Evolutionary conservation across 2,329 filamentous ascomycete genomes (phyloP).

Genomic region (Epicoccum sorghinum): DNA sequence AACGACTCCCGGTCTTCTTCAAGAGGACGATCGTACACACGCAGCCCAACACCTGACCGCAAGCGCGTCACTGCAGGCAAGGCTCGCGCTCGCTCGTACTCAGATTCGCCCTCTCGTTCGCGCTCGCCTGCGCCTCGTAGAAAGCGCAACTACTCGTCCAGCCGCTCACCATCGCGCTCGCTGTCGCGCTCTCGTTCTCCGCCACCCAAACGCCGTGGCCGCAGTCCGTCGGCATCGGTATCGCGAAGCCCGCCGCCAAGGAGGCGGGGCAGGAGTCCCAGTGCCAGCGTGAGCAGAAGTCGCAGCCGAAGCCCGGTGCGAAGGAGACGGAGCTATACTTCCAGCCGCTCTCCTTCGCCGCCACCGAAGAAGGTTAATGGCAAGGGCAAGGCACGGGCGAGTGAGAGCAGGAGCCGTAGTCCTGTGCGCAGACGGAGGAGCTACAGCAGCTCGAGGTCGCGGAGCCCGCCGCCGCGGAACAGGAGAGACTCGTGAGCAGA

Average conservation of each 20-base stretch:
- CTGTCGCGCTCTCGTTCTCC: conserved; percentile 26
- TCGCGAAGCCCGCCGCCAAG: conserved; percentile 24
- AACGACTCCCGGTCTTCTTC: conserved; percentile 25
- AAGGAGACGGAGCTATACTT: conserved; percentile 3
- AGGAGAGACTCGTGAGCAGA: conserved; percentile 16
- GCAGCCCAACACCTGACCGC: conserved; percentile 35
- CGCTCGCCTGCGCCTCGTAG: conserved; percentile 32
- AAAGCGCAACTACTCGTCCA: conserved; percentile 34
- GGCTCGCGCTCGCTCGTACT: conserved; percentile 26
- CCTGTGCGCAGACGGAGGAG: conserved; percentile 16
- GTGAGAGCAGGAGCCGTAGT: conserved; percentile 11
- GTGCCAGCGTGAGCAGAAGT: conserved; percentile 12
- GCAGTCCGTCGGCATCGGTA: conserved; percentile 27
- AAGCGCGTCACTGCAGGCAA: conserved; percentile 22
- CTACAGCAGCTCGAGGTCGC: conserved; percentile 17
- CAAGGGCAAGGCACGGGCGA: conserved; percentile 12
- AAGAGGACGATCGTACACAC: conserved; percentile 37
- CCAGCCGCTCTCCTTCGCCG: conserved; percentile 7
- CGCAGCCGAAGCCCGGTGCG: conserved; percentile 5
- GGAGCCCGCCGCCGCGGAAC: conserved; percentile 19
- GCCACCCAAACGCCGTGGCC: conserved; percentile 30
- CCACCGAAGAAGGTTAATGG: conserved; percentile 12
- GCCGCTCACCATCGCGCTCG: conserved; percentile 36
- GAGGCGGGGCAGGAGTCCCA: conserved; percentile 19
- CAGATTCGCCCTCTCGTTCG: conserved; percentile 27